phyloP scores from a whole-genome alignment of 1,284 basidiomycete genomes.

The Tetrapyrgos nigripes region DNA sequence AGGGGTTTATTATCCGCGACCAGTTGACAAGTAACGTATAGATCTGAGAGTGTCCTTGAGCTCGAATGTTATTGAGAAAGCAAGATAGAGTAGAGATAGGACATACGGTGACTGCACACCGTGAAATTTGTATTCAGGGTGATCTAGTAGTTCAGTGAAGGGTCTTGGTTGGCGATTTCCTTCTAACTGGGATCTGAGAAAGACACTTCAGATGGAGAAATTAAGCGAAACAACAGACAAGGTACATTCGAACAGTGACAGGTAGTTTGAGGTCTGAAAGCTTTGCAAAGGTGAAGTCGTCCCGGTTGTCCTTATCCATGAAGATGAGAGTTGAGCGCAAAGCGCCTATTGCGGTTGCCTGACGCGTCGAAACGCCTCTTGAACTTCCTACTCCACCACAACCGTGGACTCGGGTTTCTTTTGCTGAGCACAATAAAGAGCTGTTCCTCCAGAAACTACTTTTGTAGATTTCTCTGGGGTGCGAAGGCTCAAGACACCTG shows the following conservation, averaged over 20 bases:
- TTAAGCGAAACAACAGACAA: conserved; percentile 27
- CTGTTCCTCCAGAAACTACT: too few relatives aligned
- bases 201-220: conserved; percentile 7
- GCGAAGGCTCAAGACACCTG: too few relatives aligned
- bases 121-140: conserved; percentile 80
- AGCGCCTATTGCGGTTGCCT: too few relatives aligned
- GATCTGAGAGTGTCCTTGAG: conserved; percentile 81
- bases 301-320: conserved; percentile 81
- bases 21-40: conserved; percentile 92
- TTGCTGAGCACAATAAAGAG: too few relatives aligned
- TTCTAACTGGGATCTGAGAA: conserved; percentile 80
- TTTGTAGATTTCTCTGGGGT: too few relatives aligned
- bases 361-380: too few relatives aligned
- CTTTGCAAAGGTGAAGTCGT: conserved; percentile 91
- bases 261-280: conserved; percentile 87
- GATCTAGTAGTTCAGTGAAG: conserved; percentile 78
- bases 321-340: neutral
- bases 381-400: too few relatives aligned
- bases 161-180: conserved; percentile 73
- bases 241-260: conserved; percentile 89
- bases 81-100: conserved; percentile 8
- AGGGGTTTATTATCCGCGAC: conserved; percentile 93
- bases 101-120: conserved; percentile 81
- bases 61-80: conserved; percentile 30
- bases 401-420: too few relatives aligned